Percentiles rank a stretch among this genome's conserved stretches.
phyloP scores from a whole-genome alignment of 225 moss, liverwort and hornwort genomes.

The Marchantia polymorpha region DNA sequence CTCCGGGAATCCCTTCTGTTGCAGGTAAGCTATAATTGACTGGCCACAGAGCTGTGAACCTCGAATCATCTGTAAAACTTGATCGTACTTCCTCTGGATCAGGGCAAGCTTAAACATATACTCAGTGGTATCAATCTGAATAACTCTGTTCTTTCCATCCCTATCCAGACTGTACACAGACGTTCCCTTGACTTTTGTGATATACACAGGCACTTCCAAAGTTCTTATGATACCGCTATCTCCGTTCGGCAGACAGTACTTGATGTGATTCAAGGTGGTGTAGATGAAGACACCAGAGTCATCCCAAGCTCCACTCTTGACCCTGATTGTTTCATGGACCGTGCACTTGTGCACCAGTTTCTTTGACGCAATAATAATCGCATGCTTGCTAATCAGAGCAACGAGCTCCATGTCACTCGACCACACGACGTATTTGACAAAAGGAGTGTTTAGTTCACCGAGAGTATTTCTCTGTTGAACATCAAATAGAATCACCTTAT shows the following conservation, averaged over 20 bases:
- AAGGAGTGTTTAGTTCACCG: slow-evolving; percentile 86
- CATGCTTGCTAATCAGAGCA: slow-evolving; percentile 90
- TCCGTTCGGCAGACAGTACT: slow-evolving; percentile 96
- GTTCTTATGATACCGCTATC: slow-evolving; percentile 96
- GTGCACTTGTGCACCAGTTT: slow-evolving; percentile 95
- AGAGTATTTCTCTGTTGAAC: slow-evolving; percentile 85
- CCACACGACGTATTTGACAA: slow-evolving; percentile 97
- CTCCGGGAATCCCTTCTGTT: slow-evolving; percentile 98
- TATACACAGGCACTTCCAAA: slow-evolving; percentile 89
- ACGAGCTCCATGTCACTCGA: slow-evolving; percentile 94
- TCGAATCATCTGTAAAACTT: slow-evolving; percentile 92
- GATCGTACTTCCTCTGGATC: slow-evolving; percentile 86
- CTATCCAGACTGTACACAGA: slow-evolving; percentile 89
- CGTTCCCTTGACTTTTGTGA: slow-evolving; percentile 79
- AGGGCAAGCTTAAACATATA: slow-evolving; percentile 93
- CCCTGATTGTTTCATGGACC: slow-evolving; percentile 94
- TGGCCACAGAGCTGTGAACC: slow-evolving; percentile 97
- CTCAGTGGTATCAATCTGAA: slow-evolving; percentile 94
- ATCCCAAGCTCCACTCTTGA: slow-evolving; percentile 99
- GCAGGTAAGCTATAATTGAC: slow-evolving; percentile 96
- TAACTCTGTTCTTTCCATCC: slow-evolving; percentile 96
- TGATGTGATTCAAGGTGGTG: slow-evolving; percentile 96
- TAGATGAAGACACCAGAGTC: slow-evolving; percentile 95
- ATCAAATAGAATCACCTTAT: slow-evolving; percentile 91
- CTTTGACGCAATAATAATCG: slow-evolving; percentile 89